Percentiles rank a stretch among this genome's conserved stretches.
phyloP scores from a whole-genome alignment of 179 eudicot genomes.

The Nepenthes alata region DNA sequence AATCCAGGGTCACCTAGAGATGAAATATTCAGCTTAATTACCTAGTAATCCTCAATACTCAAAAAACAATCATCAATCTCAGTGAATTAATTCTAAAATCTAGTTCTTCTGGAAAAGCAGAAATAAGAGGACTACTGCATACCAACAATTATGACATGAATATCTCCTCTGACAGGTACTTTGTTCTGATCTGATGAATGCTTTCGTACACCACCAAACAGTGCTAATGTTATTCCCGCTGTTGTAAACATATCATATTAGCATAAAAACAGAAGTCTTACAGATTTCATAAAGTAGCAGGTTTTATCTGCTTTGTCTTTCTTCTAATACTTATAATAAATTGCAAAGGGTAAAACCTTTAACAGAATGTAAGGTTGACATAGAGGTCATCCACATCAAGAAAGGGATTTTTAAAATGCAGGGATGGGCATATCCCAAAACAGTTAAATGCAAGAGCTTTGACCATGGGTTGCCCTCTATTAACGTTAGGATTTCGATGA shows the following conservation, averaged over 20 bases:
- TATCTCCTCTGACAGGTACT: constrained; percentile 96
- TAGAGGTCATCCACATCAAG: no score
- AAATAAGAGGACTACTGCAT: constrained; percentile 15
- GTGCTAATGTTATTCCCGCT: constrained; percentile 85
- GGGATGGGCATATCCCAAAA: no score
- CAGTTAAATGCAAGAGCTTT: no score
- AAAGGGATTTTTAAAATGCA: no score
- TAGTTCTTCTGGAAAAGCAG: background rate
- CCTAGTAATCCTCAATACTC: background rate
- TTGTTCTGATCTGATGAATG: constrained; percentile 88
- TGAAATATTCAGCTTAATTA: background rate
- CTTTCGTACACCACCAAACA: constrained; percentile 90
- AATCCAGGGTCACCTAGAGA: constrained; percentile 90
- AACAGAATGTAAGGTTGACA: no score
- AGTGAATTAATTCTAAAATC: background rate
- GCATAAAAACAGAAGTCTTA: background rate
- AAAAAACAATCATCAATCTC: background rate
- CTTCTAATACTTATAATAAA: no score
- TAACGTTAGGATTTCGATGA: no score
- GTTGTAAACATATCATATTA: constrained; percentile 14
- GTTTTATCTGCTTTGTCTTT: no score
- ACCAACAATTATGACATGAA: constrained; percentile 90
- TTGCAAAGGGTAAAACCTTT: no score
- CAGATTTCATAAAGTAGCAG: no score
- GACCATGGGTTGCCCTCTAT: no score